phyloP scores from a whole-genome alignment of 1,284 basidiomycete species.

The Mycena citricolor region DNA sequence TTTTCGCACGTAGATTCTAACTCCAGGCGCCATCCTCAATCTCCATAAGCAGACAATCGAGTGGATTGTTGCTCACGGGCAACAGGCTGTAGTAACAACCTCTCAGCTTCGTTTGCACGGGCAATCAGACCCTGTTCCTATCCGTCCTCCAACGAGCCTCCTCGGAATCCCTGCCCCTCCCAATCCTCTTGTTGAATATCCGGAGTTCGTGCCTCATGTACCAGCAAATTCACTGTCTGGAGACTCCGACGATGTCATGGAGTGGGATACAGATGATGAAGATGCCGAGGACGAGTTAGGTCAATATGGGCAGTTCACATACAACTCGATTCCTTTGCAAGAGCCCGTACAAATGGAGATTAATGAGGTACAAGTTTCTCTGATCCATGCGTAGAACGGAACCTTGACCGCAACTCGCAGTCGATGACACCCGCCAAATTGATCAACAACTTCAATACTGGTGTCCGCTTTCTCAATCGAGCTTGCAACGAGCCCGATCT shows the following conservation, averaged over 20 bases:
- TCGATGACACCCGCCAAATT: no score
- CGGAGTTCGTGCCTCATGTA: not conserved
- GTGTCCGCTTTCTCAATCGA: no score
- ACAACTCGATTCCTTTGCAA: no score
- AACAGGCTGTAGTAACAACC: conserved; percentile 6
- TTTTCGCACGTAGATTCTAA: conserved; percentile 10
- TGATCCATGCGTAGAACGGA: no score
- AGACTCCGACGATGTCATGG: not conserved
- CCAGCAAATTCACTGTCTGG: no score
- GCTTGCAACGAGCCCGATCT: not conserved
- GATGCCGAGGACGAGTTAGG: no score
- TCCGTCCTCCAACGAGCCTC: not conserved
- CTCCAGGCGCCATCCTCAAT: conserved; percentile 5
- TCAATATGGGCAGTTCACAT: no score
- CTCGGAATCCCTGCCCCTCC: conserved; percentile 4
- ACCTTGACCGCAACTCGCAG: no score
- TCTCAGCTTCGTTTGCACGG: conserved; percentile 13
- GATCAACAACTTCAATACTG: no score
- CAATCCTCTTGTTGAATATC: not conserved
- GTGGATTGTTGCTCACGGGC: conserved; percentile 15
- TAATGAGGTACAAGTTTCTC: no score
- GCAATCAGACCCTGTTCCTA: not conserved
- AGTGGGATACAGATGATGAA: conserved; percentile 3
- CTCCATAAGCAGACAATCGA: conserved; percentile 17
- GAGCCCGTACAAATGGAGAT: no score